A percentile compares a stretch with the other conserved stretches of the same genome.
These are phyloP conservation scores for Telopea speciosissima DNA, from an alignment of 177 flowering plant genomes.

Conservation along the genomic window DNA sequence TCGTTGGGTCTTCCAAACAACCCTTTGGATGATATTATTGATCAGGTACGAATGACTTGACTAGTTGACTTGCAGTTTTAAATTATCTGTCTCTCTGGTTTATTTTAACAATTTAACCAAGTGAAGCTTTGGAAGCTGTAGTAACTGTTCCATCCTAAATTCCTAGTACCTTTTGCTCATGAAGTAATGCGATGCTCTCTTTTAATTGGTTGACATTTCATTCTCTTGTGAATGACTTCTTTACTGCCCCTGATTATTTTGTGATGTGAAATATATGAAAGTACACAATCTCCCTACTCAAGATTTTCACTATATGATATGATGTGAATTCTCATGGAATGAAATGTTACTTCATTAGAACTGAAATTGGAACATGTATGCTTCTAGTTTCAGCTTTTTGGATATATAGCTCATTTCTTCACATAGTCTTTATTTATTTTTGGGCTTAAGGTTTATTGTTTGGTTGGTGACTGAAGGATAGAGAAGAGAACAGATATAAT, in stretches of 20 bases:
- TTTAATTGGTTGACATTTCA: too few relatives aligned
- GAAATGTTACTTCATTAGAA: too few relatives aligned
- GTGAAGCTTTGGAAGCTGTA: not conserved
- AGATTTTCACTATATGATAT: not conserved
- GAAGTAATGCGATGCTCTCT: not conserved
- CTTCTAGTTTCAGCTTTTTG: too few relatives aligned
- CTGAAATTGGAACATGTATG: too few relatives aligned
- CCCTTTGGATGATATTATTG: conserved; percentile 94
- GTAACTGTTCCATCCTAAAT: not conserved
- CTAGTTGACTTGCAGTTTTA: too few relatives aligned
- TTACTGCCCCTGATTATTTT: not conserved
- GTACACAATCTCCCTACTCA: not conserved
- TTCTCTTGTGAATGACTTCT: not conserved
- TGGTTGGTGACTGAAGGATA: too few relatives aligned
- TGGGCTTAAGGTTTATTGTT: too few relatives aligned
- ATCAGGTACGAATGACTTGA: conserved; percentile 51
- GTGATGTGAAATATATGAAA: not conserved
- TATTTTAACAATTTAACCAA: not conserved
- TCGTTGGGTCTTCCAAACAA: conserved; percentile 88
- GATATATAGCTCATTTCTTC: too few relatives aligned
- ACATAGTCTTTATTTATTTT: too few relatives aligned
- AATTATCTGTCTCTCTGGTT: not conserved
- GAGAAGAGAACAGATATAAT: too few relatives aligned
- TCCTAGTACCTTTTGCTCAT: not conserved
- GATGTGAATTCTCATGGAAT: not conserved